Percentiles rank a stretch among this genome's conserved stretches.
phyloP scores from a whole-genome alignment of 805 yeast species.

The Priceomyces medius region DNA sequence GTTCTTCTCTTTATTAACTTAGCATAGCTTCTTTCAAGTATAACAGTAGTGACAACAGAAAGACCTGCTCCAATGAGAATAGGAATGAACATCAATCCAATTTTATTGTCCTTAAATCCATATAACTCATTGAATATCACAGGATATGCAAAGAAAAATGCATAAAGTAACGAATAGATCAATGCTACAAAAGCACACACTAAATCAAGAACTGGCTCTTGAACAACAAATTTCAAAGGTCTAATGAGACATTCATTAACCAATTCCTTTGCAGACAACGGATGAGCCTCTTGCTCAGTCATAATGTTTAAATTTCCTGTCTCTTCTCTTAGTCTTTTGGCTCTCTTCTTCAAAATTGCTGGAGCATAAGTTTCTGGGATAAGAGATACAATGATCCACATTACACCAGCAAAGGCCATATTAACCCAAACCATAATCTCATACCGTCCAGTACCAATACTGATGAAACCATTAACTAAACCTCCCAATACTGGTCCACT shows the following conservation, averaged over 20 bases:
- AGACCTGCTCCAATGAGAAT: slow-evolving; percentile 81
- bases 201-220: slow-evolving; percentile 83
- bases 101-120: slow-evolving; percentile 70
- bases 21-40: slow-evolving; percentile 63
- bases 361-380: slow-evolving; percentile 95
- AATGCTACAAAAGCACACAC: slow-evolving; percentile 85
- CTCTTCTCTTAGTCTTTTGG: slow-evolving; percentile 65
- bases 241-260: slow-evolving; percentile 70
- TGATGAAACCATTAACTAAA: slow-evolving; percentile 80
- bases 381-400: slow-evolving; percentile 62
- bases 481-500: slow-evolving; percentile 93
- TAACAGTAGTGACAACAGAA: slow-evolving; percentile 74
- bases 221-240: slow-evolving; percentile 72
- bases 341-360: slow-evolving; percentile 66
- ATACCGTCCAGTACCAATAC: slow-evolving; percentile 64
- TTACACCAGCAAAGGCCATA: slow-evolving; percentile 85
- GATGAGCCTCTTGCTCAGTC: slow-evolving; percentile 90
- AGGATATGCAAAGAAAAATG: slow-evolving; percentile 94
- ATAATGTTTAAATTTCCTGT: slow-evolving; percentile 81
- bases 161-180: slow-evolving; percentile 86
- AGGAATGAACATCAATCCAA: slow-evolving; percentile 88
- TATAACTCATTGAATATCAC: slow-evolving; percentile 78
- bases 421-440: slow-evolving; percentile 86
- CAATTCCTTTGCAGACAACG: slow-evolving; percentile 66
- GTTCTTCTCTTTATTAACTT: slow-evolving; percentile 50